phyloP scores from a whole-genome alignment of 2,329 filamentous ascomycete species.

The Pyrenochaeta sp. region DNA sequence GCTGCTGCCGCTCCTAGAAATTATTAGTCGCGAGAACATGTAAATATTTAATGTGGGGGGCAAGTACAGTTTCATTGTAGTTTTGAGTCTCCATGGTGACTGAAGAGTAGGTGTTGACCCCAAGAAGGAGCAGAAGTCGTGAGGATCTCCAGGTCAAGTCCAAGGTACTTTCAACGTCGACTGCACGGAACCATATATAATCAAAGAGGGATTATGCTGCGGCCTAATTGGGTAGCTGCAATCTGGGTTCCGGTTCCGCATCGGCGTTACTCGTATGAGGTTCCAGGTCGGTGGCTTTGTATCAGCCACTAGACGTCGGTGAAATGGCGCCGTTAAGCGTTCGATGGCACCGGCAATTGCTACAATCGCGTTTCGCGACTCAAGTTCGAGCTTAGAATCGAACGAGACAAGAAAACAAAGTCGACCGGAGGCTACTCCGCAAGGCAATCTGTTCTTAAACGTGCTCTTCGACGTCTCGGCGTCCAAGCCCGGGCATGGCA shows the following conservation, averaged over 20 bases:
- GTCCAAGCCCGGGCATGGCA: neutral
- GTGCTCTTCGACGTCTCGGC: neutral
- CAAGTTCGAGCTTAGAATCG: too few relatives aligned
- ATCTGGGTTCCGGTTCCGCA: neutral
- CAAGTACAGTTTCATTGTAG: constrained; percentile 16
- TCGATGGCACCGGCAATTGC: neutral
- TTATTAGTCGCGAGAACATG: neutral
- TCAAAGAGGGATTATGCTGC: neutral
- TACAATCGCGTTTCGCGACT: neutral
- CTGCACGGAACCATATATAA: neutral
- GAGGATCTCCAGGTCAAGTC: neutral
- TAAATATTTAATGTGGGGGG: too few relatives aligned
- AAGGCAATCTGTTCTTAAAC: neutral
- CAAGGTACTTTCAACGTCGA: neutral
- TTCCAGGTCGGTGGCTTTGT: neutral
- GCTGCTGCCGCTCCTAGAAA: constrained; percentile 53
- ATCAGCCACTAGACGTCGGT: neutral
- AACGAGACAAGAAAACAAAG: neutral
- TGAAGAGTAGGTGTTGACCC: neutral
- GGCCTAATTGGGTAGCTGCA: neutral
- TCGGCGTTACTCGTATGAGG: neutral
- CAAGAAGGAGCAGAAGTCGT: neutral
- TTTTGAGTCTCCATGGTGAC: constrained; percentile 17
- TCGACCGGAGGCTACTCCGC: neutral
- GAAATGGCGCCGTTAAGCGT: neutral